These are phyloP conservation scores for Sporisorium reilianum DNA, from an alignment of 1,284 basidiomycete genomes.

Conservation along the genomic window DNA sequence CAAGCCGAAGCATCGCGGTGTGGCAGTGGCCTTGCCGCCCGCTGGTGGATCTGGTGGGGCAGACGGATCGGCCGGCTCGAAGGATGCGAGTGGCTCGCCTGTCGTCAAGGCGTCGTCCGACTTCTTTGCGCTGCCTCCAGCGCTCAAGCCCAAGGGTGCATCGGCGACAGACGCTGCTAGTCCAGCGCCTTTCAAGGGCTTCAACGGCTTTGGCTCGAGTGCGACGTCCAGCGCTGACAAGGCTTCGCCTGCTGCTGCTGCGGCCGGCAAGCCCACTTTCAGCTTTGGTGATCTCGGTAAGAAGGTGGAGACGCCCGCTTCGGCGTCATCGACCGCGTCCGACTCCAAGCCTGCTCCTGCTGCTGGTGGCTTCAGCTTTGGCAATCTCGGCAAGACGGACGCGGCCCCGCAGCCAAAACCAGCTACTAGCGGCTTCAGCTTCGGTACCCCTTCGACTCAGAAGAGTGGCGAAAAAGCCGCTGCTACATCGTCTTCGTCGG, in stretches of 20 bases:
- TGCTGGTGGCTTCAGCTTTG: conserved; percentile 18
- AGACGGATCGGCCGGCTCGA: background rate
- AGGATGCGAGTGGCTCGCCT: background rate
- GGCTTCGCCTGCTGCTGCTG: conserved; percentile 4
- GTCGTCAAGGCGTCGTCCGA: conserved; percentile 27
- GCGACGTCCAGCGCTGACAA: conserved; percentile 1
- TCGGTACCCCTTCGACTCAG: conserved; percentile 5
- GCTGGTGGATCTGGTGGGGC: conserved; percentile 2
- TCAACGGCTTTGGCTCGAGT: conserved; percentile 23
- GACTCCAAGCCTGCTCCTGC: conserved; percentile 7
- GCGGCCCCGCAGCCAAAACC: conserved; percentile 11
- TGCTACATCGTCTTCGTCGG: background rate
- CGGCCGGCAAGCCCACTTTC: conserved; percentile 15
- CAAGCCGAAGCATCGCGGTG: conserved; percentile 33
- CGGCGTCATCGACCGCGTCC: background rate
- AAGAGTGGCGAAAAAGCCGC: conserved; percentile 1
- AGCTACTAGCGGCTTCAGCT: conserved; percentile 16
- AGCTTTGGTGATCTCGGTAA: conserved; percentile 28
- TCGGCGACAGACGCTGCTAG: background rate
- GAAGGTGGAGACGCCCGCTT: conserved; percentile 1
- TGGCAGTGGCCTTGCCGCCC: conserved; percentile 31
- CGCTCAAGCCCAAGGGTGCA: conserved; percentile 19
- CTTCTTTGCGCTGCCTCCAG: conserved; percentile 34
- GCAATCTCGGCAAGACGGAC: conserved; percentile 16
- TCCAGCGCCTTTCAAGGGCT: conserved; percentile 22